Evolutionary conservation across 148 eudicot genomes (phyloP).

Genomic region (Chenopodium suecicum): DNA sequence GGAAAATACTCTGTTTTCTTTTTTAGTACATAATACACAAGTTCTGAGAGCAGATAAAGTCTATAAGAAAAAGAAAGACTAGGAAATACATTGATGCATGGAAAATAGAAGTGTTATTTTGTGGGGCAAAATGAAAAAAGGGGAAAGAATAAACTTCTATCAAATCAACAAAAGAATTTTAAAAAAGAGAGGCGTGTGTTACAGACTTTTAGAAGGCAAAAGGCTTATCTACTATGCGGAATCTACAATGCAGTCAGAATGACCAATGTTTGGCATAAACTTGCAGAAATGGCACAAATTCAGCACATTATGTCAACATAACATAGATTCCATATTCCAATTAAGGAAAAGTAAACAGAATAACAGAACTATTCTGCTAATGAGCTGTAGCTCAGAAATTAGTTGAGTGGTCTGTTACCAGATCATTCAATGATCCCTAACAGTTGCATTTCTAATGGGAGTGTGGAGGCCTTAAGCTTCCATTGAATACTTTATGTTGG

Average conservation of each 20-base stretch:
- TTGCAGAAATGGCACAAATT: background rate
- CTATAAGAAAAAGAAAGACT: background rate
- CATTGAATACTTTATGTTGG: background rate
- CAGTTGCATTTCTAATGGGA: no score
- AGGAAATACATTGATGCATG: background rate
- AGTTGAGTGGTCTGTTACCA: background rate
- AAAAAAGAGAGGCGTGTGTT: constrained; percentile 26
- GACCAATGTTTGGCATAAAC: constrained; percentile 7
- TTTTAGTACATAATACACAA: background rate
- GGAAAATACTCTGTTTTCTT: background rate
- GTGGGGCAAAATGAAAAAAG: constrained; percentile 15
- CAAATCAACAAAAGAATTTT: background rate
- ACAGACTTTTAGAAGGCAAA: background rate
- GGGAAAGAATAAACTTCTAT: constrained; percentile 6
- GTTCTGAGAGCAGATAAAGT: background rate
- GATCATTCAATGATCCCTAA: background rate
- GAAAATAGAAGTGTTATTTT: background rate
- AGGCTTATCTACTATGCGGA: background rate
- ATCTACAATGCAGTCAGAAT: background rate
- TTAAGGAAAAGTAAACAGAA: background rate
- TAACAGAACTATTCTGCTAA: background rate
- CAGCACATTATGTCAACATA: background rate
- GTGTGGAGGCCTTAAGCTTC: background rate
- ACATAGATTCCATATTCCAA: background rate
- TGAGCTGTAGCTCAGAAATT: background rate